Evolutionary conservation across 2,329 filamentous ascomycete genomes (phyloP).

Genomic region (Fusarium globosum): DNA sequence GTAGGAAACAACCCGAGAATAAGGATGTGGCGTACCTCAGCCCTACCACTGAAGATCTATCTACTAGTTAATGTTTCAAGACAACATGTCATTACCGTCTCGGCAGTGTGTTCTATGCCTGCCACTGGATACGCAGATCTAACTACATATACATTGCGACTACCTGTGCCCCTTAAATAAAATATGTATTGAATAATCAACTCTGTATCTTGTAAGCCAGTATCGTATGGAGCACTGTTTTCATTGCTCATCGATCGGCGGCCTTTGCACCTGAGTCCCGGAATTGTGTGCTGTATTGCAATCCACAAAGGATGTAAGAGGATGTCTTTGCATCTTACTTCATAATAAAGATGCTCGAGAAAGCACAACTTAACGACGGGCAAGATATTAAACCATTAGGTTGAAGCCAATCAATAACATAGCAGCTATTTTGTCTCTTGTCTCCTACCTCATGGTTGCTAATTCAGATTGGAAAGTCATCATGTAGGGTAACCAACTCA

Average conservation of each 20-base stretch:
- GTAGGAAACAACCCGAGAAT: slow-evolving; percentile 19
- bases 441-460: background rate
- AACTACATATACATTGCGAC: background rate
- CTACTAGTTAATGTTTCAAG: background rate
- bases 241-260: background rate
- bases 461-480: background rate
- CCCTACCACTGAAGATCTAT: background rate
- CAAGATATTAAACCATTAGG: background rate
- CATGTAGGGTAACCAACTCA: slow-evolving; percentile 1
- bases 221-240: background rate
- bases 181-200: too few relatives aligned
- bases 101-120: background rate
- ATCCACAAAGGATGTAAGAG: background rate
- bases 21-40: background rate
- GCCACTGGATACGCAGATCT: background rate
- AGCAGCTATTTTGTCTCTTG: background rate
- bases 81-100: background rate
- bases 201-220: background rate
- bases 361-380: background rate
- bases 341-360: too few relatives aligned
- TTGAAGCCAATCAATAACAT: background rate
- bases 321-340: background rate
- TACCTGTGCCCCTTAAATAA: background rate
- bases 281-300: background rate
- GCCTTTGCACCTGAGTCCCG: background rate